These are phyloP conservation scores for Dryas integrifolia DNA, from an alignment of 331 rosid genomes.

Conservation along the genomic window DNA sequence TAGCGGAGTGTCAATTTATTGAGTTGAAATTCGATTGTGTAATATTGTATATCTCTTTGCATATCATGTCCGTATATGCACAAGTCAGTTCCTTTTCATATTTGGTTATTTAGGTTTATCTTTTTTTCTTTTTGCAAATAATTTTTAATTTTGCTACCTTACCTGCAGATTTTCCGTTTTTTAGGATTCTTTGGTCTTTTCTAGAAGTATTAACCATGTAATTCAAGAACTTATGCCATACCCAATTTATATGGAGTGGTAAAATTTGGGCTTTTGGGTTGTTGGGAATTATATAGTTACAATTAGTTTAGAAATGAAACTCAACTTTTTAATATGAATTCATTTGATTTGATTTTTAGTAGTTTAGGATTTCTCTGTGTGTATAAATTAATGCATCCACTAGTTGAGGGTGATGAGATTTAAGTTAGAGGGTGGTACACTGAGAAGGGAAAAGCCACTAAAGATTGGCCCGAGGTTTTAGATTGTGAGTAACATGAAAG, in stretches of 20 bases:
- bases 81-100: background rate
- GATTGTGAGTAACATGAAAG: background rate
- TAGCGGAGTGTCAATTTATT: background rate
- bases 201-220: background rate
- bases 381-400: background rate
- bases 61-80: background rate
- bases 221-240: background rate
- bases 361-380: background rate
- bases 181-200: background rate
- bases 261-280: background rate
- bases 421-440: background rate
- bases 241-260: background rate
- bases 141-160: background rate
- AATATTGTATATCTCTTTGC: background rate
- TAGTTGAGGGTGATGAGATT: background rate
- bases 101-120: background rate
- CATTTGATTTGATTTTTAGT: background rate
- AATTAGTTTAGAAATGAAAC: background rate
- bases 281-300: background rate
- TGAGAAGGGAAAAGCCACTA: background rate
- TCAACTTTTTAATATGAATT: background rate
- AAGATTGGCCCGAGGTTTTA: background rate
- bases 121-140: no score
- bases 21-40: background rate
- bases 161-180: background rate